These are phyloP conservation scores for Albophoma yamanashiensis DNA, from an alignment of 2,329 filamentous ascomycete species.

Conservation along the genomic window DNA sequence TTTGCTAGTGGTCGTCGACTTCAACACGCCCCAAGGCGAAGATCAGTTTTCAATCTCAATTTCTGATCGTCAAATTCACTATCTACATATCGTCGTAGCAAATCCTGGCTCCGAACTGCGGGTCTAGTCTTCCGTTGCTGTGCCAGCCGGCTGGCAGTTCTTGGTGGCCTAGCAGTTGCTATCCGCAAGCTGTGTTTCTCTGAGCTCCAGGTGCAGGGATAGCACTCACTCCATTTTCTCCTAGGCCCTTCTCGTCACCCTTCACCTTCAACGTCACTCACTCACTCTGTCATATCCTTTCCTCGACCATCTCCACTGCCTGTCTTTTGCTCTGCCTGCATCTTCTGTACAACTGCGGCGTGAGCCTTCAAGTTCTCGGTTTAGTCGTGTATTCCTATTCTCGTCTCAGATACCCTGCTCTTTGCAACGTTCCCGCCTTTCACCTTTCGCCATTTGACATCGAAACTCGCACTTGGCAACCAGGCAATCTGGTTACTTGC, in stretches of 20 bases:
- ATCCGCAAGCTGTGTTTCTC: background rate
- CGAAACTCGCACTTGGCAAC: background rate
- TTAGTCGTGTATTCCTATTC: background rate
- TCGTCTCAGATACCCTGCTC: background rate
- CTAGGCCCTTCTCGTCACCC: background rate
- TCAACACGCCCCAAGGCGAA: background rate
- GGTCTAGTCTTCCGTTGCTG: background rate
- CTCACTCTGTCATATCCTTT: background rate
- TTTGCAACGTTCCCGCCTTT: background rate
- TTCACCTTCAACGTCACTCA: background rate
- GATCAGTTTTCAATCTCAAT: background rate
- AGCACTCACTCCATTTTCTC: background rate
- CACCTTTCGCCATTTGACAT: background rate
- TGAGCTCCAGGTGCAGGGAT: background rate
- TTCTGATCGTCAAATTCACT: background rate
- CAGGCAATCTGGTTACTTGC: background rate
- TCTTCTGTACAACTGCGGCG: background rate
- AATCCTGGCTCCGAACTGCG: background rate
- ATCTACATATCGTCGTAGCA: too few relatives aligned
- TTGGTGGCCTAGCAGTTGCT: background rate
- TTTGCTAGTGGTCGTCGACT: conserved; percentile 13
- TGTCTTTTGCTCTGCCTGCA: background rate
- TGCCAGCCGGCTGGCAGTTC: background rate
- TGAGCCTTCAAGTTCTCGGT: background rate
- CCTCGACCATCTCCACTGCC: too few relatives aligned